Conservation (phyloP, 1,284 basidiomycete genomes). For the Ceratobasidium sp. region DNA sequence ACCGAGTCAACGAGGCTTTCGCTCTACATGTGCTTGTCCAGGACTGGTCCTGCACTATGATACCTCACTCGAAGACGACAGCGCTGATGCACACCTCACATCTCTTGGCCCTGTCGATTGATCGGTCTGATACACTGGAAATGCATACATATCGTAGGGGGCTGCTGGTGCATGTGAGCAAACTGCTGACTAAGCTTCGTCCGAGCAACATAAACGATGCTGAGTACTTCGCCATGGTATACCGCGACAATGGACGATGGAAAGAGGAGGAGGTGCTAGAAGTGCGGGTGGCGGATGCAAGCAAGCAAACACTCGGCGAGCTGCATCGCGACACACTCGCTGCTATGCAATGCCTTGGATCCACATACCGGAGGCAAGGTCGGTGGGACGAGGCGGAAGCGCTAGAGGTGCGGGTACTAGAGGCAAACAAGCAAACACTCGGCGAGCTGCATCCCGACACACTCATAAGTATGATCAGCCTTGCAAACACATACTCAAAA, state of each 20-base stretch:
- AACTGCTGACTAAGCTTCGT: neutral
- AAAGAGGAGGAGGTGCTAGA: neutral
- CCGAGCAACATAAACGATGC: too few relatives aligned
- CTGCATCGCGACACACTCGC: constrained; percentile 5
- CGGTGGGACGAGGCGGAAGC: neutral
- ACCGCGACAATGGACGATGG: neutral
- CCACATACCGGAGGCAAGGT: neutral
- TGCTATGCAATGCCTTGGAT: neutral
- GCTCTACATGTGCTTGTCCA: constrained; percentile 17
- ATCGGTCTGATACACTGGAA: neutral
- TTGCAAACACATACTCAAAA: neutral
- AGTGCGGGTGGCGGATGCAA: neutral
- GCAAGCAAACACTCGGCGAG: neutral
- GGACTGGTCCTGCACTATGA: neutral
- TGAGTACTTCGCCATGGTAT: neutral
- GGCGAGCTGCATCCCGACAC: constrained; percentile 16
- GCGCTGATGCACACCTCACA: neutral
- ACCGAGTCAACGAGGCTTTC: constrained; percentile 5
- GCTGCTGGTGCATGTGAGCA: neutral
- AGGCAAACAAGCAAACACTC: neutral
- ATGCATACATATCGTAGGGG: neutral
- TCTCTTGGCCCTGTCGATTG: neutral
- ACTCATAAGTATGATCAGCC: neutral
- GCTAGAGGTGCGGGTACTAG: neutral
- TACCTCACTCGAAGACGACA: neutral